phyloP scores from a whole-genome alignment of 108 stramenopile species.

The Parietichytrium sp. region DNA sequence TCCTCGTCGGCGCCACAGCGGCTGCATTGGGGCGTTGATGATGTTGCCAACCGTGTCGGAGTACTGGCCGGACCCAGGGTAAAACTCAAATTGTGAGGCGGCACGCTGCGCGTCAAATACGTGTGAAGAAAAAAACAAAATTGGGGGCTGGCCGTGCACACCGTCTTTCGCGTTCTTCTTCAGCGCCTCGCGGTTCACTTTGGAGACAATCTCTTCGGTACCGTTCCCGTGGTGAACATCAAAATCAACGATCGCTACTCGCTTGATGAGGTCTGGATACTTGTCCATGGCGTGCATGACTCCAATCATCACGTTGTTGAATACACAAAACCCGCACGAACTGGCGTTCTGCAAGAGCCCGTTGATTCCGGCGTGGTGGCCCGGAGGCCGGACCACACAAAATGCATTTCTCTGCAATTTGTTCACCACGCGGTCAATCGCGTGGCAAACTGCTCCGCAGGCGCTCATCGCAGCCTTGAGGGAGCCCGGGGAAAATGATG shows the following conservation, averaged over 20 bases:
- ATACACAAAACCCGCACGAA: conserved; percentile 95
- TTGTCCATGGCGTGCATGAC: conserved; percentile 85
- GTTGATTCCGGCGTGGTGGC: conserved; percentile 81
- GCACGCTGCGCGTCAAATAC: conserved; percentile 69
- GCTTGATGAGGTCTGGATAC: conserved; percentile 46
- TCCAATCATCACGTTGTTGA: conserved; percentile 93
- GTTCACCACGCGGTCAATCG: conserved; percentile 57
- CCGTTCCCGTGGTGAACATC: conserved; percentile 98
- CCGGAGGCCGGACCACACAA: conserved; percentile 92
- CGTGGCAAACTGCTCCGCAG: conserved; percentile 61
- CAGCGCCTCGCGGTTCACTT: conserved; percentile 62
- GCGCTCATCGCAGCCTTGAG: conserved; percentile 57
- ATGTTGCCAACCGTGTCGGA: conserved; percentile 86
- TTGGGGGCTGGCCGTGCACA: not conserved
- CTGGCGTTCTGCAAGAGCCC: conserved; percentile 52
- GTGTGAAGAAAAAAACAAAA: conserved; percentile 91
- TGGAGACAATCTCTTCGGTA: conserved; percentile 87
- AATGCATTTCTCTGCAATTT: conserved; percentile 78
- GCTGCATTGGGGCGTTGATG: conserved; percentile 87
- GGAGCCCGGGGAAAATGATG: conserved; percentile 51
- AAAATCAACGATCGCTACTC: conserved; percentile 89
- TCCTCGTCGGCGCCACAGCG: conserved; percentile 70
- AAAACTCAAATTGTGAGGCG: conserved; percentile 75
- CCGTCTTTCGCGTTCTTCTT: conserved; percentile 67
- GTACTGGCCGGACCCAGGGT: conserved; percentile 86